phyloP scores from a whole-genome alignment of 305 asterid species.

The Vinca major region DNA sequence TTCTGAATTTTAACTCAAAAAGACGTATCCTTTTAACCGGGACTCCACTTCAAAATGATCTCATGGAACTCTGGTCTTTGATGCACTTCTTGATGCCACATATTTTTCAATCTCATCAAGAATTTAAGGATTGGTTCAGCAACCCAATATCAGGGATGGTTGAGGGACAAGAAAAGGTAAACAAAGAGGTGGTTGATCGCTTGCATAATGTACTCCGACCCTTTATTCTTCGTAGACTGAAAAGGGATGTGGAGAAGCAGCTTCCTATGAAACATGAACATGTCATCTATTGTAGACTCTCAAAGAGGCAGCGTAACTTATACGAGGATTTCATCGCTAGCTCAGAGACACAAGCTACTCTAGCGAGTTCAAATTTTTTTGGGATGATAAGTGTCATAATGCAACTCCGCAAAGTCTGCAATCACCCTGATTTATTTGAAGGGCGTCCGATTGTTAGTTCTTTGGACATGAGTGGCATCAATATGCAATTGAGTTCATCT shows the following conservation, averaged over 20 bases:
- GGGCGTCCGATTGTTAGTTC: constrained; percentile 99
- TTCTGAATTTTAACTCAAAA: constrained; percentile 91
- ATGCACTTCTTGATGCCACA: constrained; percentile 99
- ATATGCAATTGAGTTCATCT: constrained; percentile 71
- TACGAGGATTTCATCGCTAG: constrained; percentile 99
- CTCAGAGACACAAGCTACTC: constrained; percentile 97
- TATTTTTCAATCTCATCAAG: constrained; percentile 97
- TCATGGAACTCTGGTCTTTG: constrained; percentile 99
- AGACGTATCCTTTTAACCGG: constrained; percentile 98
- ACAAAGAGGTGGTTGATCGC: constrained; percentile 96
- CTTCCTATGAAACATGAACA: constrained; percentile 92
- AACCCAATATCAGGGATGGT: constrained; percentile 98
- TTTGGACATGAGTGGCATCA: constrained; percentile 78
- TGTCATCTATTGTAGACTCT: constrained; percentile 84
- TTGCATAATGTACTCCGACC: constrained; percentile 99
- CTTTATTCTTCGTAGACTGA: constrained; percentile 85
- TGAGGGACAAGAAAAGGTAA: constrained; percentile 95
- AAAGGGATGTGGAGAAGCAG: constrained; percentile 98
- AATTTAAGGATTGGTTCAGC: constrained; percentile 98
- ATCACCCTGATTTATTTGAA: constrained; percentile 98
- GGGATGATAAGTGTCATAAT: constrained; percentile 98
- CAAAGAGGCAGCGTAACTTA: constrained; percentile 96
- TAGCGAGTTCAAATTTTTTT: constrained; percentile 84
- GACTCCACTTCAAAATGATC: constrained; percentile 96
- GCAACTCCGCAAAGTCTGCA: constrained; percentile 99